Evolutionary conservation across 2,329 filamentous ascomycete genomes (phyloP), one percentile per base, ranked within the genome.

Genomic region (Paecilomyces niveus): DNA sequence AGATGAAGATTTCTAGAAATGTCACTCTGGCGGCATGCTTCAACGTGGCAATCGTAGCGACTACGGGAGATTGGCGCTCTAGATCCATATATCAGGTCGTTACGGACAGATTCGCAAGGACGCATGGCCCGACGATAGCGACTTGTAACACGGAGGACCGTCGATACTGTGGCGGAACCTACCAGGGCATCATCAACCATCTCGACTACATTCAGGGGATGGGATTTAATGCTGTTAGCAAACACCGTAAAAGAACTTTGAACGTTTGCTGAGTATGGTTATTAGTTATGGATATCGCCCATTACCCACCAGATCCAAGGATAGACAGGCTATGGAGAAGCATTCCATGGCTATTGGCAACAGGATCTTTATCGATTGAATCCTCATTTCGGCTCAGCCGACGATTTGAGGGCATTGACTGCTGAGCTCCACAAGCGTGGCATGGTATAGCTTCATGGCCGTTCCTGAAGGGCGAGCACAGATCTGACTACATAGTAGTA

Each of bases 281-380:
- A 24, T 24, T 31, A 56, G 54, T 51, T 56, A n/a, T 56, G 61
- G 60, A 69, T 69, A 54, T 69, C 74, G 0, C 76, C 76, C 1
- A 65, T 77, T 18, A 70, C 72, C 18, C 65, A 70, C 59, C 70
- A 77, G 49, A 60, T 76, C 18, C 60, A 68, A 13, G 65, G 65
- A 1, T 58, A 64, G 8, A 70, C 70, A 64, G 70, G 70, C 39
- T 72, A 73, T 56, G 71, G 72, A n/a, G 70, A 71, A 55, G 75
- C 74, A 35, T 80, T 78, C 61, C 78, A 80, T 61, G 78, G 78
- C 21, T 80, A 78, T 63, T 79, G 76, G 75, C 74, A 74, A 7
- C 69, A 76, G 60, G 72, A 81, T 60, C 67, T 81, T 11, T 76
- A 80, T 58, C 58, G 68, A 0, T 55, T 81, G 45, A 81, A 81